Evolutionary conservation across 805 yeast species (phyloP), one percentile per base, ranked within the genome.

Genomic region (Starmerella etchellsii): DNA sequence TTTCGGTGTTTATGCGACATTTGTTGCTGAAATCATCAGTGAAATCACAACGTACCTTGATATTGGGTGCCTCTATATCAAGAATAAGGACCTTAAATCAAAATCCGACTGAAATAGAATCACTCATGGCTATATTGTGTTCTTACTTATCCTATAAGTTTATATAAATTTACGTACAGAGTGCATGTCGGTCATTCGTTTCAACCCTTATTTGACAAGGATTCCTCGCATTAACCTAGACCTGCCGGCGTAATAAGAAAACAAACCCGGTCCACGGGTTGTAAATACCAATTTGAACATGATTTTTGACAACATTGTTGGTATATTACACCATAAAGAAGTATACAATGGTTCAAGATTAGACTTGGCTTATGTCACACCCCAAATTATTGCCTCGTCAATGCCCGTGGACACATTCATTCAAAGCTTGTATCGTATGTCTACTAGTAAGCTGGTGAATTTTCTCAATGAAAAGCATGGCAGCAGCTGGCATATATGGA

Each of bases 21-120:
- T 53, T 81, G 83, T 65, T 65, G 72, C 28, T 63, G 82, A 83
- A 54, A 74, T 88, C 39, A 67, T 76, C 34, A 87, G 80, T 45
- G 80, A 83, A 52, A 79, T 88, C 52, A 73, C 76, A 58, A 87
- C 78, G 44, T 85, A 71, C 56, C 67, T 88, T 51, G 95, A 82
- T 56, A 85, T 88, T 47, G 80, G 76, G 62, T 88, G 94, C 13
- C 69, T 87, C 50, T 68, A 78, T 33, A 81, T 84, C 55, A 85
- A 87, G 58, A 83, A 53, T 22, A 41, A 43, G 31, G 10, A 23
- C n/a, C n/a, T n/a, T n/a, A n/a, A n/a, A n/a, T n/a, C n/a, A n/a
- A n/a, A n/a, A n/a, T n/a, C n/a, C n/a, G n/a, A n/a, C n/a, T n/a
- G n/a, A n/a, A n/a, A n/a, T n/a, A n/a, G n/a, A n/a, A n/a, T n/a